A percentile compares a stretch with the other conserved stretches of the same genome.
These are phyloP conservation scores for Xylaria curta DNA, from an alignment of 495 filamentous ascomycete species.

Conservation along the genomic window DNA sequence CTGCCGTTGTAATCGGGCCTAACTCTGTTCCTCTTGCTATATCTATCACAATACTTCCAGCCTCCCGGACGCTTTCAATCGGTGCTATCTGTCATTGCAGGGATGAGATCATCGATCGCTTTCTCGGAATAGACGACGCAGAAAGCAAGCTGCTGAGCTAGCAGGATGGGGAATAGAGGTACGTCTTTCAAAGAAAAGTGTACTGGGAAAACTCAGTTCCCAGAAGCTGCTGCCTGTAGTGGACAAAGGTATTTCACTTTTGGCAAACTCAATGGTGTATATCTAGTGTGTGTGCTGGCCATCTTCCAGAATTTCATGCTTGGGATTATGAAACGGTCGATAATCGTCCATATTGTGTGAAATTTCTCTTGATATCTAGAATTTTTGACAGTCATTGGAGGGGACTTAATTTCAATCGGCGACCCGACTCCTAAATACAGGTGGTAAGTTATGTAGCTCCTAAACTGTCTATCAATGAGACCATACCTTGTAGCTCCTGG, in stretches of 20 bases:
- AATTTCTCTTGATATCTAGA: neutral
- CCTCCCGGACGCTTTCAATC: constrained; percentile 1
- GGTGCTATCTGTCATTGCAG: neutral
- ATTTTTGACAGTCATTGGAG: neutral
- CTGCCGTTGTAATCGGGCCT: neutral
- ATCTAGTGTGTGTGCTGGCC: constrained; percentile 3
- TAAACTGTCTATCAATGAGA: neutral
- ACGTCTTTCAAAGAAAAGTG: neutral
- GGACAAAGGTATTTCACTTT: neutral
- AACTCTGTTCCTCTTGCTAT: constrained; percentile 10
- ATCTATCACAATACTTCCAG: constrained; percentile 5
- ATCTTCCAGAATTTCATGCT: constrained; percentile 11
- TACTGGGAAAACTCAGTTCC: neutral
- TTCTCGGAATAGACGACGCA: constrained; percentile 18
- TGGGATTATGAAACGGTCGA: neutral
- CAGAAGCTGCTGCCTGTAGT: neutral
- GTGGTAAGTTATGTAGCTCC: neutral
- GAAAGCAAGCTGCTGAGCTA: constrained; percentile 20
- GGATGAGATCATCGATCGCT: constrained; percentile 18
- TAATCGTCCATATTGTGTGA: constrained; percentile 2
- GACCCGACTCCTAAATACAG: neutral
- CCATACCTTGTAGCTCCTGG: neutral
- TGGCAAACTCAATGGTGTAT: neutral
- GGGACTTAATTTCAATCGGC: constrained; percentile 12
- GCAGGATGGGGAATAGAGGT: neutral